These are phyloP conservation scores for Alternaria alternata DNA, from an alignment of 2,329 filamentous ascomycete genomes.

Conservation along the genomic window DNA sequence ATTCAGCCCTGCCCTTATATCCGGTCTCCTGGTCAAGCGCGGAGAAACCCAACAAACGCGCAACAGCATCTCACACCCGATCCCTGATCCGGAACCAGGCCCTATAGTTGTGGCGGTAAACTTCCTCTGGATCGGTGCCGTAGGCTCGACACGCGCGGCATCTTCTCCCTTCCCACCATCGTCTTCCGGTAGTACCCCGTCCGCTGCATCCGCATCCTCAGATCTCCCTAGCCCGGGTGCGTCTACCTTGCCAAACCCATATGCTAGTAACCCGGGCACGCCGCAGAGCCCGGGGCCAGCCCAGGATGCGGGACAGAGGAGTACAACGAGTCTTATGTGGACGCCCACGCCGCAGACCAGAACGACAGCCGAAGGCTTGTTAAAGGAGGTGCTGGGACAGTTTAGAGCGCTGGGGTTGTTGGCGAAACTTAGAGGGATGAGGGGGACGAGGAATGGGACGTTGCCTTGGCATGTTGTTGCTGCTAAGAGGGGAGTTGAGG, in stretches of 20 bases:
- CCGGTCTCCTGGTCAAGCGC: slow-evolving; percentile 56
- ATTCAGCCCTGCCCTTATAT: slow-evolving; percentile 51
- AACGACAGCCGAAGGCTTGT: slow-evolving; percentile 63
- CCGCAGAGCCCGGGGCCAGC: slow-evolving; percentile 17
- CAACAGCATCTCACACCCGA: slow-evolving; percentile 21
- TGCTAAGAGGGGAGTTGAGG: slow-evolving; percentile 72
- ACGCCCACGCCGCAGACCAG: slow-evolving; percentile 44
- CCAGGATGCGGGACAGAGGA: slow-evolving; percentile 17
- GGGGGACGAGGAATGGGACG: slow-evolving; percentile 63
- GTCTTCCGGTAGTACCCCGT: background rate
- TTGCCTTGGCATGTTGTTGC: slow-evolving; percentile 81
- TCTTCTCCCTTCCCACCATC: slow-evolving; percentile 33
- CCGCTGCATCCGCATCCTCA: slow-evolving; percentile 8
- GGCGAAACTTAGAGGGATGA: slow-evolving; percentile 71
- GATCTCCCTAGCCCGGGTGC: slow-evolving; percentile 36
- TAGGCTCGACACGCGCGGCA: slow-evolving; percentile 47
- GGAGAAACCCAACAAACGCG: slow-evolving; percentile 28
- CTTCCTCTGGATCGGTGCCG: slow-evolving; percentile 57
- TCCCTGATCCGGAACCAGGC: slow-evolving; percentile 35
- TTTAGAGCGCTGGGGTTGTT: slow-evolving; percentile 74
- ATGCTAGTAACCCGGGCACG: slow-evolving; percentile 12
- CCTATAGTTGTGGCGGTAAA: slow-evolving; percentile 53
- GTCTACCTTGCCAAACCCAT: slow-evolving; percentile 8
- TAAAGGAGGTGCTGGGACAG: slow-evolving; percentile 74
- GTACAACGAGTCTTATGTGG: slow-evolving; percentile 43